Conservation (phyloP, 129 eudicot genomes). For the Apium graveolens region DNA sequence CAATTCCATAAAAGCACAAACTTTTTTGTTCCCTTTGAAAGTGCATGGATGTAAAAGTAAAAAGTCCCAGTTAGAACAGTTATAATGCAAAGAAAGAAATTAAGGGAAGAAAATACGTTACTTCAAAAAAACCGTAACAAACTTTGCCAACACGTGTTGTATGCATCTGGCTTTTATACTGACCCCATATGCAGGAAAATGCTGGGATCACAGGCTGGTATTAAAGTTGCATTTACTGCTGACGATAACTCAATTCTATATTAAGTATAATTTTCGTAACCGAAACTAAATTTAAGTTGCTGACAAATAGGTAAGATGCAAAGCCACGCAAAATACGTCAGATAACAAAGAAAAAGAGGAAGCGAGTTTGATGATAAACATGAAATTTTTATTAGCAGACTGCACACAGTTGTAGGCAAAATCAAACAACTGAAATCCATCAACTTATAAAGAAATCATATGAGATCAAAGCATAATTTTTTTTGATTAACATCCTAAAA, state of each 20-base stretch:
- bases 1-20: not conserved
- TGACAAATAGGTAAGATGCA: not conserved
- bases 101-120: not conserved
- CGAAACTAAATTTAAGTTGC: not conserved
- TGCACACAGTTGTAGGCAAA: slow-evolving; percentile 4
- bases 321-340: not conserved
- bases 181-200: not conserved
- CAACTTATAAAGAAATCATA: not conserved
- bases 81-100: not conserved
- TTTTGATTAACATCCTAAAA: not conserved
- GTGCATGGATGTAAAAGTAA: not conserved
- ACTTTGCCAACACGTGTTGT: not conserved
- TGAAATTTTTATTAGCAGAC: not conserved
- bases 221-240: not conserved
- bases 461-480: slow-evolving; percentile 1
- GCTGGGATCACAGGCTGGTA: not conserved
- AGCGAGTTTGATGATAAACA: not conserved
- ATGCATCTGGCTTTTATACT: not conserved
- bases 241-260: not conserved
- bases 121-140: not conserved
- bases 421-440: not conserved
- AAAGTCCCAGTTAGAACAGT: not conserved
- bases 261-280: not conserved
- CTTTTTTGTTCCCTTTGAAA: not conserved
- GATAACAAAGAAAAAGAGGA: not conserved